A percentile compares a stretch with the other conserved stretches of the same genome.
phyloP scores from a whole-genome alignment of 2,329 filamentous ascomycete genomes.

The Pseudogymnoascus sp. region DNA sequence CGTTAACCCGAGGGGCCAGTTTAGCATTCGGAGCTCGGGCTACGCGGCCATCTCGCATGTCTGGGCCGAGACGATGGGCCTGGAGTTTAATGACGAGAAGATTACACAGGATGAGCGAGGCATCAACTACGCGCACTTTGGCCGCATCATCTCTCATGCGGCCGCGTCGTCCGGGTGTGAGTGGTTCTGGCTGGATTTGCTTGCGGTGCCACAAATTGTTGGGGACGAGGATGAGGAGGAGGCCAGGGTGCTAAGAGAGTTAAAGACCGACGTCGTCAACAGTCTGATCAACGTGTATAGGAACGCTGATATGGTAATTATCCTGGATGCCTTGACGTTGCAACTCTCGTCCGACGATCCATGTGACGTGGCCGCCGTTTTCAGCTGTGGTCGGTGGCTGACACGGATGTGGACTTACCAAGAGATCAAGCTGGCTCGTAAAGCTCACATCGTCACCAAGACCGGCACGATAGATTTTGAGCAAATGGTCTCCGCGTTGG shows the following conservation, averaged over 20 bases:
- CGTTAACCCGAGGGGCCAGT: too few species aligned
- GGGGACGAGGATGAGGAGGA: not conserved
- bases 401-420: constrained; percentile 19
- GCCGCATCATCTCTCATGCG: not conserved
- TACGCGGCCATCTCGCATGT: constrained; percentile 18
- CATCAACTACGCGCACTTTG: too few species aligned
- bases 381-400: constrained; percentile 16
- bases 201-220: constrained; percentile 15
- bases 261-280: constrained; percentile 17
- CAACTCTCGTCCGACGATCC: constrained; percentile 12
- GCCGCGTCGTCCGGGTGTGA: not conserved
- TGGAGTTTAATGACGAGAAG: constrained; percentile 12
- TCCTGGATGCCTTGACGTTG: constrained; percentile 16
- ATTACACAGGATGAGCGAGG: constrained; percentile 5
- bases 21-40: not conserved
- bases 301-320: constrained; percentile 14
- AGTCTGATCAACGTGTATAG: constrained; percentile 14
- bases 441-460: constrained; percentile 10
- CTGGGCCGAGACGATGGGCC: constrained; percentile 15
- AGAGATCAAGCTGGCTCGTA: constrained; percentile 17
- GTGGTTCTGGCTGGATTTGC: constrained; percentile 19
- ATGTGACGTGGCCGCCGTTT: constrained; percentile 14
- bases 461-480: not conserved
- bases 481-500: not conserved
- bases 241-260: constrained; percentile 12